phyloP scores from a whole-genome alignment of 2,329 filamentous ascomycete species.

The Aspergillus niger region DNA sequence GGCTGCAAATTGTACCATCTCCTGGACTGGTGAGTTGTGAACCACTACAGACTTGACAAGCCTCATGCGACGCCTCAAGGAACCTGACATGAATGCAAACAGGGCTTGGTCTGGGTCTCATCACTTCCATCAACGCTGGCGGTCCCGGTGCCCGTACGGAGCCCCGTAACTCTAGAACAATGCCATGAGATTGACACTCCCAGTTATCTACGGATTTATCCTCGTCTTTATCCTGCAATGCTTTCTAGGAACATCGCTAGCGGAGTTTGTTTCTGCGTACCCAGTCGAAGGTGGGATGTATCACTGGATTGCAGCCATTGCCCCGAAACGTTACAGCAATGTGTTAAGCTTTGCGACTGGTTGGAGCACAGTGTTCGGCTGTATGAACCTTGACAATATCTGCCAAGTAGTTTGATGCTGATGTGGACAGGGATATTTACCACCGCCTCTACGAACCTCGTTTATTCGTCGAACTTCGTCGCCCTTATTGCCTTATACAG shows the following conservation, averaged over 20 bases:
- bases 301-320: conserved; percentile 54
- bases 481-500: conserved; percentile 48
- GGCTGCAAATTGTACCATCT: conserved; percentile 54
- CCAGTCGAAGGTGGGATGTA: conserved; percentile 56
- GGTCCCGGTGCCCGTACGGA: conserved; percentile 46
- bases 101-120: conserved; percentile 47
- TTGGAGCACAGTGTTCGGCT: conserved; percentile 48
- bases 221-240: conserved; percentile 51
- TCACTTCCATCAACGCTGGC: conserved; percentile 52
- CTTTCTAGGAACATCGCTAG: conserved; percentile 50
- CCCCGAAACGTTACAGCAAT: conserved; percentile 43
- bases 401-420: background rate
- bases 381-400: conserved; percentile 18
- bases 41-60: background rate
- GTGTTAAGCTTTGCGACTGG: conserved; percentile 50
- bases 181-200: conserved; percentile 18
- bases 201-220: conserved; percentile 55
- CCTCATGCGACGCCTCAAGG: background rate
- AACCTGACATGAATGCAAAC: background rate
- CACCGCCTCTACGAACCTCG: conserved; percentile 49
- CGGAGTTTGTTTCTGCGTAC: conserved; percentile 53
- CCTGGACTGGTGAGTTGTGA: conserved; percentile 45
- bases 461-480: conserved; percentile 47
- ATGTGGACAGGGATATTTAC: conserved; percentile 46
- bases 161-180: background rate